Percentiles rank a stretch among this genome's conserved stretches.
These are phyloP conservation scores for Paecilomyces variotii DNA, from an alignment of 2,329 filamentous ascomycete genomes.

Conservation along the genomic window DNA sequence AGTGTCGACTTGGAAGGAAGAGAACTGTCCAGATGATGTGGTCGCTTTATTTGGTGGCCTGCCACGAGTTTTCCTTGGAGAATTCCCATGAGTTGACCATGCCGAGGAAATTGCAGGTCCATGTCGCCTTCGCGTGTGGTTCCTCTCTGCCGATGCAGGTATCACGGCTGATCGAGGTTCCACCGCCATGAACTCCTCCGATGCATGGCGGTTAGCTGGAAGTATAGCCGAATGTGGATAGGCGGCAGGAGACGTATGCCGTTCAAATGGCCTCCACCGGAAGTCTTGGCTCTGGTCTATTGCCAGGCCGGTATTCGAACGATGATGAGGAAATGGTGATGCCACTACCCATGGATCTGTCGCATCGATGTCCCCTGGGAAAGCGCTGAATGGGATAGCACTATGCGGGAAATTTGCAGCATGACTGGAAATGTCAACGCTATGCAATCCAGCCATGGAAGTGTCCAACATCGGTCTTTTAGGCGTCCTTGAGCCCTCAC, in stretches of 20 bases:
- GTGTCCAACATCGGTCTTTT: slow-evolving; percentile 58
- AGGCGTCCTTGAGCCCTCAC: slow-evolving; percentile 45
- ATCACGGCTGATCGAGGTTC: slow-evolving; percentile 66
- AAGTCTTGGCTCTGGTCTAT: slow-evolving; percentile 24
- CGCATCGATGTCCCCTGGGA: slow-evolving; percentile 47
- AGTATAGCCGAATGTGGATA: slow-evolving; percentile 76
- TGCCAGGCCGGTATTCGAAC: slow-evolving; percentile 6
- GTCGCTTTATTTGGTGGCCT: slow-evolving; percentile 67
- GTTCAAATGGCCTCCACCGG: slow-evolving; percentile 44
- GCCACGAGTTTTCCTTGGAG: slow-evolving; percentile 66
- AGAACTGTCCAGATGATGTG: slow-evolving; percentile 59
- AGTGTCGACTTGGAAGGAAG: slow-evolving; percentile 59
- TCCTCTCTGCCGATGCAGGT: slow-evolving; percentile 45
- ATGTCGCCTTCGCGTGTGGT: slow-evolving; percentile 50
- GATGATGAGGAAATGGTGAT: slow-evolving; percentile 38
- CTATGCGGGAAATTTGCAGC: slow-evolving; percentile 45
- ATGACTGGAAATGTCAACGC: slow-evolving; percentile 31
- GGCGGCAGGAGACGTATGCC: slow-evolving; percentile 55
- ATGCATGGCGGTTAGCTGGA: slow-evolving; percentile 38
- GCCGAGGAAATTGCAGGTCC: slow-evolving; percentile 86
- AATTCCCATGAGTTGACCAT: slow-evolving; percentile 62
- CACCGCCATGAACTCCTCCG: slow-evolving; percentile 34
- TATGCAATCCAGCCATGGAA: slow-evolving; percentile 40
- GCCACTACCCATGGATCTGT: slow-evolving; percentile 31
- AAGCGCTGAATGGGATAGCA: slow-evolving; percentile 45